Evolutionary conservation across 139 green algal species (phyloP).

Genomic region (Chlorella sp.): DNA sequence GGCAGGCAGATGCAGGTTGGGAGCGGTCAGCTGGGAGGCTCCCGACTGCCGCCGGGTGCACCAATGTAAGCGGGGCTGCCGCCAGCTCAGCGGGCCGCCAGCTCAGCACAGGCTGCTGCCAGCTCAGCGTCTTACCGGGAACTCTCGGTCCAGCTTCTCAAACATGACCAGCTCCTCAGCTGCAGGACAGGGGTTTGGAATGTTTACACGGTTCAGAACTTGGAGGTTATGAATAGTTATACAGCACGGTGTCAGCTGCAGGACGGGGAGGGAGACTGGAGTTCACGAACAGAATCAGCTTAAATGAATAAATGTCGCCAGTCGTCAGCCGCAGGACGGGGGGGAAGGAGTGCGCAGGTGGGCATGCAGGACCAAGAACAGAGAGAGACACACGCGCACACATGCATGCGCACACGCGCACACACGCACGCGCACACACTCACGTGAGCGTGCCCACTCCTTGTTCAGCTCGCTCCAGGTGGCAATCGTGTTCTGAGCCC

Average conservation of each 20-base stretch:
- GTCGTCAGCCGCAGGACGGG: too few relatives aligned
- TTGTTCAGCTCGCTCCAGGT: constrained; percentile 68
- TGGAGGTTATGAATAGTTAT: too few relatives aligned
- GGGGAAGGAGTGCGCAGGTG: background rate
- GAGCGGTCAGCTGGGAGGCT: too few relatives aligned
- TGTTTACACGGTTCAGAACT: too few relatives aligned
- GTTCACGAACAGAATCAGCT: too few relatives aligned
- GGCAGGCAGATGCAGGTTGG: background rate
- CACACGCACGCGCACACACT: background rate
- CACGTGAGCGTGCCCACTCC: background rate
- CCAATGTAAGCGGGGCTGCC: too few relatives aligned
- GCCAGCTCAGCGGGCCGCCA: background rate
- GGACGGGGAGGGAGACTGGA: too few relatives aligned
- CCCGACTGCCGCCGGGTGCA: background rate
- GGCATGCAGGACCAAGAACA: background rate
- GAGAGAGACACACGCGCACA: background rate
- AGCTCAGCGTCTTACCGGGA: constrained; percentile 11
- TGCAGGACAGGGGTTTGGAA: background rate
- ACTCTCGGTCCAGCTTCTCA: constrained; percentile 54
- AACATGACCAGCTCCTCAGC: constrained; percentile 59
- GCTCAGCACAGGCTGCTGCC: background rate
- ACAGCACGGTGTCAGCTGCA: too few relatives aligned
- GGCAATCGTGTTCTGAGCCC: constrained; percentile 69
- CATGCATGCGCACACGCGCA: background rate
- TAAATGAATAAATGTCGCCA: too few relatives aligned